Evolutionary conservation across 768 basidiomycete species (phyloP), one percentile per base, ranked within the genome.

Genomic region (Lactarius indigo): DNA sequence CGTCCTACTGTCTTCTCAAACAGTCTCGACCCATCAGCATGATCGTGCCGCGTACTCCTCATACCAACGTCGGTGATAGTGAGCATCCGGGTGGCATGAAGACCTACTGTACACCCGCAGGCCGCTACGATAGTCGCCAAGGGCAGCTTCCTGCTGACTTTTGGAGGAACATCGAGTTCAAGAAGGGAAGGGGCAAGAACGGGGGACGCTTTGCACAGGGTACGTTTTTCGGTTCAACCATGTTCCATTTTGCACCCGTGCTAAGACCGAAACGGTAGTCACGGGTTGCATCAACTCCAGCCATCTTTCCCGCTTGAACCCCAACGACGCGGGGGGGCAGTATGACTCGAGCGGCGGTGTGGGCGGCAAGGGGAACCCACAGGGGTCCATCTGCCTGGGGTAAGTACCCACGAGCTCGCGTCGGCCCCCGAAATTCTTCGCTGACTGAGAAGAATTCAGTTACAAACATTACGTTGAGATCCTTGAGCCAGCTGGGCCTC

Each of bases 401-500:
- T 84, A 58, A 57, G 78, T 75, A 35, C 13, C 6, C 31, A 20
- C 44, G n/a, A 23, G 13, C 61, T 41, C 59, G 26, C 8, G 60
- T n/a, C 31, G 15, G 26, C 41, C 41, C 17, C 41, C 41, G 23
- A 13, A 30, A 18, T 12, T 44, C 52, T 55, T 65, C 50, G 33
- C 47, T 33, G 57, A 50, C n/a, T 26, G 18, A 37, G 23, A 54
- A 23, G 28, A 28, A 18, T 50, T 33, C 23, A 82, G 82, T 5
- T 87, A 84, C 73, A 85, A 85, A 42, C 84, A 85, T 73, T 87
- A 85, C 69, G 83, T 85, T 26, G 85, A 87, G 68, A 74, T 86
- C 20, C 78, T 86, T 31, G 85, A 87, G 72, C 85, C 85, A 13
- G 76, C 75, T 26, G 83, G 76, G 6, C 73, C 72, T 3, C 78